A percentile compares a stretch with the other conserved stretches of the same genome.
These are phyloP conservation scores for Lactarius deliciosus DNA, from an alignment of 768 basidiomycete species.

Conservation along the genomic window DNA sequence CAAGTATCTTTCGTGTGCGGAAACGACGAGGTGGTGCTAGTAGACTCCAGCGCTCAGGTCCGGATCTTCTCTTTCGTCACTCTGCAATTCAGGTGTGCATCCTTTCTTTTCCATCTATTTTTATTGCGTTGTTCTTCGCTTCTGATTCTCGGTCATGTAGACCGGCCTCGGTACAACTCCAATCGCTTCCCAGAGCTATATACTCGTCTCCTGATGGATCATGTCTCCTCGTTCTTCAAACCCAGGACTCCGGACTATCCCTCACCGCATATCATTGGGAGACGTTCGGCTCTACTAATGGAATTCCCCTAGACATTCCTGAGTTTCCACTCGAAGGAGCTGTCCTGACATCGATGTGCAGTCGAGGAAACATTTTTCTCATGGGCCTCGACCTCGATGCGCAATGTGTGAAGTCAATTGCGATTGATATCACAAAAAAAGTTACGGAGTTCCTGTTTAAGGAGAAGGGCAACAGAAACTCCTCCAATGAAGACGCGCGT, in stretches of 20 bases:
- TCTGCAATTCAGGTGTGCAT: conserved; percentile 50
- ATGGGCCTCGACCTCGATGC: conserved; percentile 39
- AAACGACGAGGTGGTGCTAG: conserved; percentile 50
- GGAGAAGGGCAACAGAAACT: conserved; percentile 38
- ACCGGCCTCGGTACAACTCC: conserved; percentile 45
- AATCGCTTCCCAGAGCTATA: conserved; percentile 37
- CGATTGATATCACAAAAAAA: conserved; percentile 52
- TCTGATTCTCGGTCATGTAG: conserved; percentile 32
- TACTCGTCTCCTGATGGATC: conserved; percentile 54
- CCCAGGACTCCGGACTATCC: background rate
- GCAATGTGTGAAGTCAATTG: conserved; percentile 43
- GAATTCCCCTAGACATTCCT: conserved; percentile 40
- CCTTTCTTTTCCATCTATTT: background rate
- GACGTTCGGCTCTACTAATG: conserved; percentile 33
- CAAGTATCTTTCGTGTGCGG: conserved; percentile 48
- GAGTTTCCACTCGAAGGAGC: conserved; percentile 31
- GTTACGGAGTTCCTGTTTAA: conserved; percentile 57
- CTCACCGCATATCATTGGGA: background rate
- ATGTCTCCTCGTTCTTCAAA: conserved; percentile 44
- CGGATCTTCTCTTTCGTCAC: conserved; percentile 38
- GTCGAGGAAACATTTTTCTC: conserved; percentile 44
- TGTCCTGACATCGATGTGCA: conserved; percentile 46
- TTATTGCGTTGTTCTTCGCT: background rate
- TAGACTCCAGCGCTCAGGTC: conserved; percentile 42
- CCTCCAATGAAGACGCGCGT: conserved; percentile 21